phyloP scores from a whole-genome alignment of 2,329 filamentous ascomycete genomes.

The Boeremia exigua region DNA sequence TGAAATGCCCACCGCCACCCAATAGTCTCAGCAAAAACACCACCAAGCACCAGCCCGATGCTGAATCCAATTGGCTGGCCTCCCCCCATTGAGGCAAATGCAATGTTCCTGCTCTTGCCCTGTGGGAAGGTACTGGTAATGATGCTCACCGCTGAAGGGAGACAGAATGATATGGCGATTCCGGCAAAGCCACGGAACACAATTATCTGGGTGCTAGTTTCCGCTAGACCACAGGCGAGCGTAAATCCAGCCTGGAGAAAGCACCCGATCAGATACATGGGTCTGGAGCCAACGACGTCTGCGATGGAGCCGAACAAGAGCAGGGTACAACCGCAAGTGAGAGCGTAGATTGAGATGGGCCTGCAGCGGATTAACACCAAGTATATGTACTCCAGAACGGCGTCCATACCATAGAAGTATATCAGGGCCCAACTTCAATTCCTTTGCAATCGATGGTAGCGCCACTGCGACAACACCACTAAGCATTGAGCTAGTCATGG shows the following conservation, averaged over 20 bases:
- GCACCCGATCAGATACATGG: slow-evolving; percentile 56
- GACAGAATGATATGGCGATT: slow-evolving; percentile 54
- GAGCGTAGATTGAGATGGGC: slow-evolving; percentile 46
- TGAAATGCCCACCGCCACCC: slow-evolving; percentile 62
- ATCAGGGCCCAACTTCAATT: slow-evolving; percentile 30
- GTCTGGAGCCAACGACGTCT: slow-evolving; percentile 57
- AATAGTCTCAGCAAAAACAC: slow-evolving; percentile 55
- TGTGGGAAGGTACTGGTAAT: slow-evolving; percentile 56
- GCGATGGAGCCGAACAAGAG: slow-evolving; percentile 59
- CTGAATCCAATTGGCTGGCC: slow-evolving; percentile 60
- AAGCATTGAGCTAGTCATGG: slow-evolving; percentile 34
- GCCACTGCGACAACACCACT: slow-evolving; percentile 51
- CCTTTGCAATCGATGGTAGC: slow-evolving; percentile 51
- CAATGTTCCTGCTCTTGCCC: slow-evolving; percentile 59
- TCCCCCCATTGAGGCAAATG: slow-evolving; percentile 58
- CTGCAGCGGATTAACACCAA: slow-evolving; percentile 25
- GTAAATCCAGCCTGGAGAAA: slow-evolving; percentile 54
- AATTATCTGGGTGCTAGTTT: slow-evolving; percentile 51
- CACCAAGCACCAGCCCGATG: slow-evolving; percentile 59
- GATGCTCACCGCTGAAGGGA: slow-evolving; percentile 58
- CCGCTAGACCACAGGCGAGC: slow-evolving; percentile 52
- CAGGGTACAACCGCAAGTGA: slow-evolving; percentile 58
- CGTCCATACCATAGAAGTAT: slow-evolving; percentile 37
- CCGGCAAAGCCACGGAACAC: slow-evolving; percentile 56
- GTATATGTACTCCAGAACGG: background rate